Base-by-base conservation (phyloP, 176 grass and related monocot genomes). In the Ensete ventricosum region DNA sequence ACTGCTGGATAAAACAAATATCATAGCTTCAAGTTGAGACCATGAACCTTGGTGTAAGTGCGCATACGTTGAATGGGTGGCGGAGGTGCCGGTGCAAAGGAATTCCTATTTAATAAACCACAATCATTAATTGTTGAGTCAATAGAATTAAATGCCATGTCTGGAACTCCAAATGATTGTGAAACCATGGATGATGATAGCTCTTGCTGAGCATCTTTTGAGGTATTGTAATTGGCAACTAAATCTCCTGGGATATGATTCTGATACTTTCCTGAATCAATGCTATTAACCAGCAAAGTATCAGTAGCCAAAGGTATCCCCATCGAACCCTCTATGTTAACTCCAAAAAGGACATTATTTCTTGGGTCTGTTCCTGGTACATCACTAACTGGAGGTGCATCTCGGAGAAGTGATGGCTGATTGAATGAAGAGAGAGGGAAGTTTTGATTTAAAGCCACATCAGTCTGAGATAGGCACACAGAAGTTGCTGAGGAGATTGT, bases 121-220 rank as follows among this genome's bases (percentile, higher is more conserved):
- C 77, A 86, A 68, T 99, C 88, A 62, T 91, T 99, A 77, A 95
- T 95, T 22, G 81, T 77, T 54, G 96, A 99, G 89, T 99, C 91
- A 16, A 95, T 99, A 64, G 96, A 92, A 83, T 99, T 95, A 74
- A 99, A 95, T 43, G 83, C 96, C 83, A 95, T 84, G 80, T 99
- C 91, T 1, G 86, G 92, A 67, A 89, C 88, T 85, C 86, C 96
- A 52, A 99, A 95, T 71, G 96, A 92, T 69, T 99, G 96, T 29
- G 91, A 99, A 87, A 99, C 88, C 86, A 99, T 95, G 59, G 96
- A 99, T 22, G 91, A 95, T 54, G 96, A 95, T 57, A 99, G 82
- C 71, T 99, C 96, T 88, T 89, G 91, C 20, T 84, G 90, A n/a
- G 71, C 78, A 81, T 98, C 90, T 81, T 98, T 93, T 60, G 87